These are phyloP conservation scores for Kockiozyma suomiensis DNA, from an alignment of 805 yeast species.

Conservation along the genomic window DNA sequence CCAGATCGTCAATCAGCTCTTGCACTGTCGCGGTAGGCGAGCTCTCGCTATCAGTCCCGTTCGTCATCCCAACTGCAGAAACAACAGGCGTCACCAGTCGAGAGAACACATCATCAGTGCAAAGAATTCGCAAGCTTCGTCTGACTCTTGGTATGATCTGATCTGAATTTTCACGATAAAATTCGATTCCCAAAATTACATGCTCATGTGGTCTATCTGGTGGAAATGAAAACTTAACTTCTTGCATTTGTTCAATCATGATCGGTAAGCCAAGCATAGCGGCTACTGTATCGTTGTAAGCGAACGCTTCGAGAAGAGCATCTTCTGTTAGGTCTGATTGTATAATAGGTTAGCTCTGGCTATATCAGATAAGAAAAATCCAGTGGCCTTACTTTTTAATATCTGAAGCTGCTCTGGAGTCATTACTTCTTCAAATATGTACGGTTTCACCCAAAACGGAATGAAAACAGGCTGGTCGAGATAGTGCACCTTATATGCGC, in stretches of 20 bases:
- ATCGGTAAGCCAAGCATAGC: slow-evolving; percentile 27
- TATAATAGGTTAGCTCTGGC: too few relatives aligned
- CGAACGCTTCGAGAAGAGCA: slow-evolving; percentile 25
- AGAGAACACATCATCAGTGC: slow-evolving; percentile 12
- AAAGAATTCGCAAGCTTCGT: slow-evolving; percentile 20
- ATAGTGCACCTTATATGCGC: slow-evolving; percentile 17
- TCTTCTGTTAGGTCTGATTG: slow-evolving; percentile 17
- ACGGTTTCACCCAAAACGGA: slow-evolving; percentile 27
- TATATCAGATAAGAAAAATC: too few relatives aligned
- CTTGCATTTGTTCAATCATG: slow-evolving; percentile 17
- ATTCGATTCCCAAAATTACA: slow-evolving; percentile 25
- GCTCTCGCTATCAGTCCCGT: slow-evolving; percentile 1
- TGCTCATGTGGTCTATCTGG: slow-evolving; percentile 27
- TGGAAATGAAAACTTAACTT: slow-evolving; percentile 19
- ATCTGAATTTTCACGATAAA: not conserved
- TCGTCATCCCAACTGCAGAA: slow-evolving; percentile 14
- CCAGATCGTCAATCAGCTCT: slow-evolving; percentile 12
- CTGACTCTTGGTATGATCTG: slow-evolving; percentile 9
- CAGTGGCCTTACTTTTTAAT: slow-evolving; percentile 16
- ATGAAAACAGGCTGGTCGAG: slow-evolving; percentile 18
- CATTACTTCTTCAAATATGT: slow-evolving; percentile 27
- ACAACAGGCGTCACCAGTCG: slow-evolving; percentile 16
- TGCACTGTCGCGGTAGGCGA: slow-evolving; percentile 6
- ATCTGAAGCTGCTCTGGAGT: slow-evolving; percentile 8
- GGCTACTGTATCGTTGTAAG: slow-evolving; percentile 26